phyloP scores from a whole-genome alignment of 1,284 basidiomycete species.

The Marasmius sp. region DNA sequence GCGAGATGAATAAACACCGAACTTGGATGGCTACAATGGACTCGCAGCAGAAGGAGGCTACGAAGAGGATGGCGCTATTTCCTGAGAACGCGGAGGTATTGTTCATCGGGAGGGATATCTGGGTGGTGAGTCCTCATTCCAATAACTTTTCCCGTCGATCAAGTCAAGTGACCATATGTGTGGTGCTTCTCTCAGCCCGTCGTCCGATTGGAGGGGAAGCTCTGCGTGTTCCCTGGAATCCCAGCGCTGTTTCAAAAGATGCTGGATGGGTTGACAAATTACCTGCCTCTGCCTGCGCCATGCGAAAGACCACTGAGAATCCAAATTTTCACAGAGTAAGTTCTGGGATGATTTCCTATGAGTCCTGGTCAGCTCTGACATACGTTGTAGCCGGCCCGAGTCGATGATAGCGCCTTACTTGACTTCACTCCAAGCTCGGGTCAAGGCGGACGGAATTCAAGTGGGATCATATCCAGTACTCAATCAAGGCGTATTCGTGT shows the following conservation, averaged over 20 bases:
- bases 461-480: conserved; percentile 82
- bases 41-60: conserved; percentile 69
- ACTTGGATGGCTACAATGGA: conserved; percentile 60
- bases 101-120: conserved; percentile 72
- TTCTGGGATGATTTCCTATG: conserved; percentile 5
- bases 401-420: conserved; percentile 90
- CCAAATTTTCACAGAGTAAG: conserved; percentile 78
- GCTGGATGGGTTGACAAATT: conserved; percentile 69
- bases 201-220: conserved; percentile 77
- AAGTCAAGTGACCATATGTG: neutral
- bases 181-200: conserved; percentile 58
- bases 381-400: conserved; percentile 65
- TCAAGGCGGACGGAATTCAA: conserved; percentile 76
- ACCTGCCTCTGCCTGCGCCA: conserved; percentile 74
- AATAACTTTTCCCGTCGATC: neutral
- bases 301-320: conserved; percentile 71
- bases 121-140: conserved; percentile 64
- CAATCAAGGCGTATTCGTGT: conserved; percentile 62
- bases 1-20: conserved; percentile 59
- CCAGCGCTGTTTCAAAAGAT: conserved; percentile 83
- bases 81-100: conserved; percentile 76
- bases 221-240: conserved; percentile 92
- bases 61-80: conserved; percentile 83
- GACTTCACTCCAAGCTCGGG: conserved; percentile 72
- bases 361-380: neutral